Base-by-base conservation (phyloP, 2,329 filamentous ascomycete species). In the Fusarium sp. region DNA sequence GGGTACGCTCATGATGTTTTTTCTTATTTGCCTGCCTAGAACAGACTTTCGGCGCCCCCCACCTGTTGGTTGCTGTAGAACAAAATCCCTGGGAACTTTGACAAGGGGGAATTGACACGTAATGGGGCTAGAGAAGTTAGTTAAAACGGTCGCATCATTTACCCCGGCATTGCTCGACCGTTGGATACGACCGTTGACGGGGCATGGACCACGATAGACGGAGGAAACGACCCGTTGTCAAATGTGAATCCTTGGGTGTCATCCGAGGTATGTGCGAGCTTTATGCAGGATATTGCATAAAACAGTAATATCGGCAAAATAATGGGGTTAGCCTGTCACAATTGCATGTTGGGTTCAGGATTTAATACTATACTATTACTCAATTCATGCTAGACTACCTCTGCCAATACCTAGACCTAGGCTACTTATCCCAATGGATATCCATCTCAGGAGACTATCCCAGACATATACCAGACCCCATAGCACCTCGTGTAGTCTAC, bases 131-230 rank as follows among this genome's bases (percentile, higher is more conserved):
- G 20, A 7, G 14, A 24, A 15, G 8, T 24, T 41, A 41, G 57
- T 38, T 64, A 45, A 22, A 69, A 57, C 49, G 57, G 57, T 57
- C 49, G 44, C 65, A 52, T 51, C 44, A 56, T 56, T 41, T 51
- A 63, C 49, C 49, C 49, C 44, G 36, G 56, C 20, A 35, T 41
- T 61, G 22, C 12, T 36, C 6, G 17, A 39, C 31, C 41, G 55
- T 64, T 26, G 44, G 28, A 52, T 41, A 26, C 7, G 26, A 59
- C 35, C 17, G 26, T 60, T 63, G 35, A 5, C 38, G 33, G 38
- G 11, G 13, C 17, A 11, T 31, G n/a, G 24, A 33, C 18, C 41
- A 39, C 24, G 26, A 26, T 28, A 33, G 14, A 42, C 28, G 35
- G 17, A 51, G 22, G 6, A 7, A 42, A 42, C 36, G 24, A 22